Conservation (phyloP, 139 green algal genomes). For the Micractinium sp. region DNA sequence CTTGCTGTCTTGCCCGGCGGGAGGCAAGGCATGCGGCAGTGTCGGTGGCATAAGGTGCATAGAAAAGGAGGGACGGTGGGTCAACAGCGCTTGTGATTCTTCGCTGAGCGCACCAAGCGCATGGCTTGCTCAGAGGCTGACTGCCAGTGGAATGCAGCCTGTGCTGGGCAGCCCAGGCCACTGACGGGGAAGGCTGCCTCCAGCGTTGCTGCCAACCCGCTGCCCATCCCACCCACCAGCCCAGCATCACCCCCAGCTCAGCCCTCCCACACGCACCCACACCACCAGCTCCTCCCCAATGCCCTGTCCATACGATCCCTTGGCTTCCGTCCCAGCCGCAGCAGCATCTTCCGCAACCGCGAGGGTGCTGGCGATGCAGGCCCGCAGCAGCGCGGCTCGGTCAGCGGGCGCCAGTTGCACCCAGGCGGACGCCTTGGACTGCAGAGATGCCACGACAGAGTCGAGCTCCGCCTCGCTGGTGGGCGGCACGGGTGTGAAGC, state of each 20-base stretch:
- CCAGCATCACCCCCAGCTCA: not conserved
- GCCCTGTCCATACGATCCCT: slow-evolving; percentile 68
- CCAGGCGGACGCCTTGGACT: slow-evolving; percentile 58
- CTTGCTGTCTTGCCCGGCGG: too few species aligned
- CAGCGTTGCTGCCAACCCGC: too few species aligned
- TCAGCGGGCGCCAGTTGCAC: not conserved
- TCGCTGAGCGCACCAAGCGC: too few species aligned
- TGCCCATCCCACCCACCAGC: not conserved
- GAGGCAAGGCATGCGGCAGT: too few species aligned
- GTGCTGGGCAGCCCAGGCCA: not conserved
- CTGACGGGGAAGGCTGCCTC: too few species aligned
- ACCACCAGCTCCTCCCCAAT: slow-evolving; percentile 68
- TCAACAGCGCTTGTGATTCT: too few species aligned
- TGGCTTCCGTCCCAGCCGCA: slow-evolving; percentile 34
- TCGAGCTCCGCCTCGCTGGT: slow-evolving; percentile 46
- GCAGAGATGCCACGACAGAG: slow-evolving; percentile 38
- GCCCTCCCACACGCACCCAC: not conserved
- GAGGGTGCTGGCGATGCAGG: slow-evolving; percentile 55
- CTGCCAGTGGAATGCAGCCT: not conserved
- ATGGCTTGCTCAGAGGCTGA: too few species aligned
- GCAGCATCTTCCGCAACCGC: slow-evolving; percentile 50
- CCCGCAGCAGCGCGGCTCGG: slow-evolving; percentile 55
- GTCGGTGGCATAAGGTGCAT: too few species aligned
- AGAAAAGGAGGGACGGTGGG: too few species aligned
- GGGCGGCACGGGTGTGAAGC: slow-evolving; percentile 38